phyloP scores from a whole-genome alignment of 2,329 filamentous ascomycete species.

The Fusarium sp. region DNA sequence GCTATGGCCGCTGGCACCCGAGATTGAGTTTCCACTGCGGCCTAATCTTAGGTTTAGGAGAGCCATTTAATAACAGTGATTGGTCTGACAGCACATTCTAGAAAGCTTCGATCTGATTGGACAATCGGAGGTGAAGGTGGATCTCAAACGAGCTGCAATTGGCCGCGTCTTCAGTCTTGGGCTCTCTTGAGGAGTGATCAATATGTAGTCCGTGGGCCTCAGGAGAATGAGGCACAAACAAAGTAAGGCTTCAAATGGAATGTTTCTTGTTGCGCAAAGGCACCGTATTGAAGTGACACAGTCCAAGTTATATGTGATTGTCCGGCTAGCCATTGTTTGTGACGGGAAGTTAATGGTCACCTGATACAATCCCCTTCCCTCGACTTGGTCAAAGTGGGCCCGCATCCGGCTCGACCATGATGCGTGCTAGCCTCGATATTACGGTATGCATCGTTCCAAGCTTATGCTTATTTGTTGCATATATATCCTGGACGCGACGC shows the following conservation, averaged over 20 bases:
- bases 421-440: slow-evolving; percentile 24
- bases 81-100: slow-evolving; percentile 35
- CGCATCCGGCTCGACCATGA: slow-evolving; percentile 31
- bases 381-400: slow-evolving; percentile 26
- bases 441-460: neutral
- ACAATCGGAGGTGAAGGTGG: slow-evolving; percentile 14
- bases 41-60: slow-evolving; percentile 13
- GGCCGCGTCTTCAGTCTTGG: slow-evolving; percentile 31
- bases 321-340: slow-evolving; percentile 18
- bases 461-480: slow-evolving; percentile 14
- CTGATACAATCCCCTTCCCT: slow-evolving; percentile 16
- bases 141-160: slow-evolving; percentile 28
- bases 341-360: slow-evolving; percentile 24
- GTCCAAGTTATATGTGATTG: slow-evolving; percentile 15
- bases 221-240: slow-evolving; percentile 14
- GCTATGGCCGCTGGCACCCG: slow-evolving; percentile 5
- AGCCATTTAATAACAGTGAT: slow-evolving; percentile 40
- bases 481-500: slow-evolving; percentile 26
- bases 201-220: slow-evolving; percentile 24
- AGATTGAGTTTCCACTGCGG: slow-evolving; percentile 8
- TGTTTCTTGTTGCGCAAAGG: neutral
- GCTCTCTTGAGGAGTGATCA: slow-evolving; percentile 18
- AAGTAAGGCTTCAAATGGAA: neutral
- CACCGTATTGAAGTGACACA: slow-evolving; percentile 13
- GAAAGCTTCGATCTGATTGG: slow-evolving; percentile 38